These are phyloP conservation scores for Colletotrichum liaoningense DNA, from an alignment of 2,329 filamentous ascomycete genomes.

Conservation along the genomic window DNA sequence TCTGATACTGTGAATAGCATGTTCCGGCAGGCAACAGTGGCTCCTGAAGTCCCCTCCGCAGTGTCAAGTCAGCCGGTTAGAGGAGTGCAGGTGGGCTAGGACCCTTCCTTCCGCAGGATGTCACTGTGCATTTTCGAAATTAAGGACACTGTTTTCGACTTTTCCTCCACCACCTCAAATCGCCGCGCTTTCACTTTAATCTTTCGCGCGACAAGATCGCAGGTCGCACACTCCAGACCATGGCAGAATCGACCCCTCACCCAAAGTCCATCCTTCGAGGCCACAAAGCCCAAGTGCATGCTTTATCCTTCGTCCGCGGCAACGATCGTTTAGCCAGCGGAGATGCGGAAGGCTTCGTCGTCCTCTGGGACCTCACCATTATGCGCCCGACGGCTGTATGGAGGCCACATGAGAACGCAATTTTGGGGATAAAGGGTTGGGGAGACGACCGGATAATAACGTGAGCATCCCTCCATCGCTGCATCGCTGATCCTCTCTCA, in stretches of 20 bases:
- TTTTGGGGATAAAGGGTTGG: constrained; percentile 82
- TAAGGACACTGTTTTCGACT: background rate
- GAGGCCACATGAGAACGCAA: constrained; percentile 82
- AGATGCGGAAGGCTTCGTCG: constrained; percentile 89
- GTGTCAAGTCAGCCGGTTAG: background rate
- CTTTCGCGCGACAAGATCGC: background rate
- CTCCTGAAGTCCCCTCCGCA: background rate
- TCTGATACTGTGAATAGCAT: background rate
- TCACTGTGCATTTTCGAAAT: background rate
- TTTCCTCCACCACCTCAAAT: background rate
- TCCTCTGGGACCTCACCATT: constrained; percentile 85
- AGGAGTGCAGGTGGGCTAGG: background rate
- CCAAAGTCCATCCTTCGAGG: constrained; percentile 81
- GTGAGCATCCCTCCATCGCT: constrained; percentile 62
- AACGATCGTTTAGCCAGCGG: constrained; percentile 86
- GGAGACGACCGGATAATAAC: constrained; percentile 81
- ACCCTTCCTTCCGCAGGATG: too few relatives aligned
- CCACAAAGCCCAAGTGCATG: constrained; percentile 84
- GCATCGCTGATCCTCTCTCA: background rate
- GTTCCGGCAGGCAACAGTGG: background rate
- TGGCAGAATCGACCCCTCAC: constrained; percentile 46
- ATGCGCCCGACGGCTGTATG: constrained; percentile 87
- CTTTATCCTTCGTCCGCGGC: constrained; percentile 75
- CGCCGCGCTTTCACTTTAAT: background rate
- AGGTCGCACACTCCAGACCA: constrained; percentile 21